Evolutionary conservation across 441 rosid genomes (phyloP), one percentile per base, ranked within the genome.

Genomic region (Croton setiger): DNA sequence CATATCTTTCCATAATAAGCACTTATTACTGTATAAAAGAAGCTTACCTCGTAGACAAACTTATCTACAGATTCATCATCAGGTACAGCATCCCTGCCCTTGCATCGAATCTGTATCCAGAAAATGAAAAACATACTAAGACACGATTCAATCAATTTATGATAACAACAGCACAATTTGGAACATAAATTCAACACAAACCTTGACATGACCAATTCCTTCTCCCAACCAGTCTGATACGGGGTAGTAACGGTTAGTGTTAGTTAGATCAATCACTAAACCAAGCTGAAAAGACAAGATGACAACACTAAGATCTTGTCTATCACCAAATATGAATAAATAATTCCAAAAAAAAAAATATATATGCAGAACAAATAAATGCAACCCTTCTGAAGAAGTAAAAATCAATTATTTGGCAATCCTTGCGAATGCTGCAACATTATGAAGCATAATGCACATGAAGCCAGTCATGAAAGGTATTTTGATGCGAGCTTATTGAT

Each of bases 181-280:
- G 20, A 21, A 12, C 37, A 49, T 10, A 33, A 11, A 52, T 17
- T 51, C 35, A 43, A n/a, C 12, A 39, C 73, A 72, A 64, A 86
- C 98, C 96, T 90, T 92, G 68, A 90, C 85, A 72, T 92, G 86
- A 75, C 84, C 84, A 66, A 92, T 92, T 63, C 93, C 94, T 23
- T 90, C 96, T 74, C 82, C 84, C 86, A 85, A 84, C 84, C 87
- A 82, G 74, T 86, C 93, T 27, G 77, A 21, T 35, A 85, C 64
- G 68, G 83, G 74, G 77, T 92, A 92, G 85, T 92, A 90, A 21
- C 94, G 91, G 37, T 75, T 75, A 58, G 98, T 88, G 78, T 92
- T 92, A 56, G 96, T 92, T 81, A 92, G 78, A 87, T 90, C 98
- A 68, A 92, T 90, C 79, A 92, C 98, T 47, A 92, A 80, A 71